Conservation (phyloP, 2,329 filamentous ascomycete genomes). For the Penicillium aurantiogriseum region DNA sequence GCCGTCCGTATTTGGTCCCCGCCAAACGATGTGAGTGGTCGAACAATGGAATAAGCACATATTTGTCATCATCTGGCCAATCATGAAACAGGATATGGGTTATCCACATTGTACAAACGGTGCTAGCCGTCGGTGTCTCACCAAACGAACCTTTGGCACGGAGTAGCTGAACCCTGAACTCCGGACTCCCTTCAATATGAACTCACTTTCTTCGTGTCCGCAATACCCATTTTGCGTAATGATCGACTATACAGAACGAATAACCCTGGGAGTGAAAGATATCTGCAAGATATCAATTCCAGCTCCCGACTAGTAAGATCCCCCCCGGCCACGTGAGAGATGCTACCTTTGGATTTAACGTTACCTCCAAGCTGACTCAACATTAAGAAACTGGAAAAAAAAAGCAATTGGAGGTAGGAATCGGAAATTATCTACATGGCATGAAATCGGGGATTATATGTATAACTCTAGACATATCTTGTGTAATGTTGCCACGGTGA, state of each 20-base stretch:
- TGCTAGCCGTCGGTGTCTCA: conserved; percentile 24
- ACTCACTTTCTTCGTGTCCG: neutral
- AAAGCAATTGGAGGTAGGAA: too few relatives aligned
- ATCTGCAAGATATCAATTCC: neutral
- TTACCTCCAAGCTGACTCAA: conserved; percentile 8
- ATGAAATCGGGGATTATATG: neutral
- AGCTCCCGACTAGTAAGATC: neutral
- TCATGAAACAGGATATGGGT: neutral
- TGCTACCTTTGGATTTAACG: conserved; percentile 4
- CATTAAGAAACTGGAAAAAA: neutral
- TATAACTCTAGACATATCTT: neutral
- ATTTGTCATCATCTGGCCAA: conserved; percentile 7
- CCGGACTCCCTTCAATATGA: neutral
- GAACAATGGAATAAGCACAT: conserved; percentile 10
- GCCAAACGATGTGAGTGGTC: conserved; percentile 13
- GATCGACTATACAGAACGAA: conserved; percentile 1
- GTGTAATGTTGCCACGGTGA: neutral
- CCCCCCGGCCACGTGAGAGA: neutral
- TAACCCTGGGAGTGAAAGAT: neutral
- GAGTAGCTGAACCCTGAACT: conserved; percentile 13
- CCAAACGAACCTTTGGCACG: neutral
- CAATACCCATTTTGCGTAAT: neutral
- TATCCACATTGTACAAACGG: conserved; percentile 14
- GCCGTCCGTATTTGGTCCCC: neutral
- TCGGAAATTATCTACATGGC: neutral